Evolutionary conservation across 1,284 basidiomycete genomes (phyloP).

Genomic region (Leccinum colubrinum): DNA sequence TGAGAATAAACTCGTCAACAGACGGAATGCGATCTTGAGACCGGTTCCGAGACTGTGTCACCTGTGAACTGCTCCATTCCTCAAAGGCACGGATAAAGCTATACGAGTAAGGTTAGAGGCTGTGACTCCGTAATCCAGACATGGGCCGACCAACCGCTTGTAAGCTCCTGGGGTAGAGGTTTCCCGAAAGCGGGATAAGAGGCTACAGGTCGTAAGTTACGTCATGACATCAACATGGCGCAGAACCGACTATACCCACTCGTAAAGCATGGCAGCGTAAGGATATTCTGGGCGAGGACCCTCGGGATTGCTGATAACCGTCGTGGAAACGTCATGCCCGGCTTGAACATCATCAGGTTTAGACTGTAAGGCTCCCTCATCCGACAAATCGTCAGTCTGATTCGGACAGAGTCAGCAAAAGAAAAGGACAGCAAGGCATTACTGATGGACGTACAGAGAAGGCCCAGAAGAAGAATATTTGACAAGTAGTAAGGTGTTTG

Average conservation of each 20-base stretch:
- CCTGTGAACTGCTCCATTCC: conserved; percentile 40
- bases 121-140: background rate
- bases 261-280: conserved; percentile 42
- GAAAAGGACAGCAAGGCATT: background rate
- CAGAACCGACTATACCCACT: conserved; percentile 28
- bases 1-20: conserved; percentile 42
- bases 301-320: conserved; percentile 32
- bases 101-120: conserved; percentile 4
- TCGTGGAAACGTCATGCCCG: conserved; percentile 37
- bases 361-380: conserved; percentile 41
- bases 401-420: conserved; percentile 7
- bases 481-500: conserved; percentile 42
- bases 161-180: conserved; percentile 40
- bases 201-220: conserved; percentile 25
- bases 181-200: conserved; percentile 37
- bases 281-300: conserved; percentile 36
- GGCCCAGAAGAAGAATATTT: conserved; percentile 47
- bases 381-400: conserved; percentile 43
- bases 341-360: conserved; percentile 40
- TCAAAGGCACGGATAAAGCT: conserved; percentile 41
- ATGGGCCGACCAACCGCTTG: conserved; percentile 28
- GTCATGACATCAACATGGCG: conserved; percentile 5
- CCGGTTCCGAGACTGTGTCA: conserved; percentile 40
- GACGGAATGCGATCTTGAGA: conserved; percentile 38
- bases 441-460: conserved; percentile 37